Evolutionary conservation across 1,284 basidiomycete species (phyloP).

Genomic region (Psilocybe mexicana): DNA sequence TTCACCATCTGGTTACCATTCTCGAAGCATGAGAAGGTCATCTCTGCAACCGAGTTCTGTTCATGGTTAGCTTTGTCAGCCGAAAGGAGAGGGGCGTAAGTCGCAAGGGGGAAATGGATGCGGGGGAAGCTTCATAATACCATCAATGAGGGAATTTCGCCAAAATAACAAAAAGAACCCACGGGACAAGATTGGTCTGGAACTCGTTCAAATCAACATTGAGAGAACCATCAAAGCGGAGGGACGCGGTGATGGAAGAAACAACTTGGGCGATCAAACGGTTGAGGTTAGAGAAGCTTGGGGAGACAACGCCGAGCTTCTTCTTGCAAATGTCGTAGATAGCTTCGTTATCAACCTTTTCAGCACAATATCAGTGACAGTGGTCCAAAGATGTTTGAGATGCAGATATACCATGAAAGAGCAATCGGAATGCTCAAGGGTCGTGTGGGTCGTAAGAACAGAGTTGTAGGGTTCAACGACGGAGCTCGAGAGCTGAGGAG

Average conservation of each 20-base stretch:
- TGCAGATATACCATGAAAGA: constrained; percentile 83
- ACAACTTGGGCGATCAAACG: constrained; percentile 97
- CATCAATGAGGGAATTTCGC: constrained; percentile 8
- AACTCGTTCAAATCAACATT: constrained; percentile 99
- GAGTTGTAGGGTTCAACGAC: constrained; percentile 99
- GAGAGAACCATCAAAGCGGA: constrained; percentile 96
- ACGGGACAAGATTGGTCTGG: constrained; percentile 98
- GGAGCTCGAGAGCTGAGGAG: constrained; percentile 92
- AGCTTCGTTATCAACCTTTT: constrained; percentile 90
- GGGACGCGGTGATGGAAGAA: constrained; percentile 94
- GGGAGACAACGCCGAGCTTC: constrained; percentile 84
- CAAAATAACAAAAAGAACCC: constrained; percentile 34
- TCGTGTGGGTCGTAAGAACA: constrained; percentile 97
- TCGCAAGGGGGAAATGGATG: constrained; percentile 98
- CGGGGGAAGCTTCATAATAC: constrained; percentile 75
- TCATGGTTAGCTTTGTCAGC: constrained; percentile 89
- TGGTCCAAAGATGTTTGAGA: neutral
- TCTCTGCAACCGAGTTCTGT: constrained; percentile 96
- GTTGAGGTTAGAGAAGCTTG: constrained; percentile 95
- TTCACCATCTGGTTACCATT: constrained; percentile 98
- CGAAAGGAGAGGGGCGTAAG: constrained; percentile 93
- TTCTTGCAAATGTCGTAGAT: constrained; percentile 99
- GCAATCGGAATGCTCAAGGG: constrained; percentile 98
- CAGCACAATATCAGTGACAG: constrained; percentile 3
- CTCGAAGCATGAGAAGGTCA: constrained; percentile 99